Evolutionary conservation across 306 rosid genomes (phyloP).

Genomic region (Citrullus mucosospermus): DNA sequence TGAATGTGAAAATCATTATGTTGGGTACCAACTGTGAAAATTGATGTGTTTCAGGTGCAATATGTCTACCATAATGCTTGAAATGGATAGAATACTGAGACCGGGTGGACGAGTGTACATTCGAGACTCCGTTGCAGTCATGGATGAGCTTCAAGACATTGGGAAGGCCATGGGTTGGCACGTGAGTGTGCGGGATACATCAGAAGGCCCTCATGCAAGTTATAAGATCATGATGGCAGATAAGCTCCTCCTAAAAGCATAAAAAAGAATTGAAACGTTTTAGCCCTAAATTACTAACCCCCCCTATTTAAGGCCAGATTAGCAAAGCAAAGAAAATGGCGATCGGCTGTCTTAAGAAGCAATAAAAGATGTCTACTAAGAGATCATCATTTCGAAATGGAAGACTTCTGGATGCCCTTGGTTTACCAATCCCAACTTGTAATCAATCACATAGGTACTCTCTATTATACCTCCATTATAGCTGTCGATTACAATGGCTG

Average conservation of each 20-base stretch:
- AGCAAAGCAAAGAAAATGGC: not conserved
- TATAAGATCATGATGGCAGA: constrained; percentile 62
- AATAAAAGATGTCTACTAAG: not conserved
- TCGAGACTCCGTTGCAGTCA: constrained; percentile 43
- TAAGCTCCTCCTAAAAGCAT: constrained; percentile 38
- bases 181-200: constrained; percentile 28
- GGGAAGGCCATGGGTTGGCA: constrained; percentile 52
- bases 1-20: not conserved
- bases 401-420: not conserved
- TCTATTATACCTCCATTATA: not conserved
- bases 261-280: not conserved
- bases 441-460: constrained; percentile 5
- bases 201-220: constrained; percentile 88
- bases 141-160: constrained; percentile 46
- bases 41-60: constrained; percentile 41
- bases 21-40: not conserved
- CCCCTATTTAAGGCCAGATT: not conserved
- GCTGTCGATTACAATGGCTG: not conserved
- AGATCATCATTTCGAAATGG: not conserved
- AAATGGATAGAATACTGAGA: constrained; percentile 80
- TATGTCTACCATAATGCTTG: constrained; percentile 68
- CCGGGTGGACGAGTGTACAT: constrained; percentile 79
- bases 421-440: not conserved
- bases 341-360: not conserved
- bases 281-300: not conserved